Percentiles rank a stretch among this genome's conserved stretches.
Evolutionary conservation across 1,139 yeast genomes (phyloP).

Genomic region (Kodamaea plutei): DNA sequence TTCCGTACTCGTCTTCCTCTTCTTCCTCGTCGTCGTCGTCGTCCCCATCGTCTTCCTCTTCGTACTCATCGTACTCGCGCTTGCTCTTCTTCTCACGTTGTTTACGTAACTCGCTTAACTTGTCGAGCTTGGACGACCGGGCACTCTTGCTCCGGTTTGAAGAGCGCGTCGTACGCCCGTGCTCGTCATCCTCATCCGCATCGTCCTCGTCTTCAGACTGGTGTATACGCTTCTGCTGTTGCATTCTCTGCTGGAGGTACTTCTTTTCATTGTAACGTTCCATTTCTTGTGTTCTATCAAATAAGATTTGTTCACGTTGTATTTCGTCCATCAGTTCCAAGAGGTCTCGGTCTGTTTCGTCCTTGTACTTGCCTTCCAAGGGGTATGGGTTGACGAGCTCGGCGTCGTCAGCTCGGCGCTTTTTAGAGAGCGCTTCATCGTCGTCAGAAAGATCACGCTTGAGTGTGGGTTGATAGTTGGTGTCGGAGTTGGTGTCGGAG

Average conservation of each 20-base stretch:
- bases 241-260: constrained; percentile 77
- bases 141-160: constrained; percentile 20
- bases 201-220: constrained; percentile 23
- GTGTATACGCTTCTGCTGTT: constrained; percentile 34
- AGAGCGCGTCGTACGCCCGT: constrained; percentile 25
- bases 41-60: constrained; percentile 25
- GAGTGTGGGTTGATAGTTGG: constrained; percentile 20
- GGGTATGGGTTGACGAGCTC: constrained; percentile 77
- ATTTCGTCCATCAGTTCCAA: constrained; percentile 82
- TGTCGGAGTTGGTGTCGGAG: constrained; percentile 28
- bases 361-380: constrained; percentile 83
- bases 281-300: constrained; percentile 89
- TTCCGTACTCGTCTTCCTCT: constrained; percentile 39
- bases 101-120: constrained; percentile 77
- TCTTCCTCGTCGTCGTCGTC: constrained; percentile 42
- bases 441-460: constrained; percentile 16
- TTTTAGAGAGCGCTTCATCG: constrained; percentile 17
- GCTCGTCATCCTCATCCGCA: constrained; percentile 25
- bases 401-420: constrained; percentile 23
- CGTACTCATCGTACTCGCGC: constrained; percentile 25
- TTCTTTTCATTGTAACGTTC: constrained; percentile 80
- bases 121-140: constrained; percentile 39
- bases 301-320: constrained; percentile 83
- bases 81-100: constrained; percentile 69
- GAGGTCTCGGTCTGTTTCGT: constrained; percentile 67